phyloP scores from a whole-genome alignment of 768 basidiomycete genomes.

The Termitomyces sp. region DNA sequence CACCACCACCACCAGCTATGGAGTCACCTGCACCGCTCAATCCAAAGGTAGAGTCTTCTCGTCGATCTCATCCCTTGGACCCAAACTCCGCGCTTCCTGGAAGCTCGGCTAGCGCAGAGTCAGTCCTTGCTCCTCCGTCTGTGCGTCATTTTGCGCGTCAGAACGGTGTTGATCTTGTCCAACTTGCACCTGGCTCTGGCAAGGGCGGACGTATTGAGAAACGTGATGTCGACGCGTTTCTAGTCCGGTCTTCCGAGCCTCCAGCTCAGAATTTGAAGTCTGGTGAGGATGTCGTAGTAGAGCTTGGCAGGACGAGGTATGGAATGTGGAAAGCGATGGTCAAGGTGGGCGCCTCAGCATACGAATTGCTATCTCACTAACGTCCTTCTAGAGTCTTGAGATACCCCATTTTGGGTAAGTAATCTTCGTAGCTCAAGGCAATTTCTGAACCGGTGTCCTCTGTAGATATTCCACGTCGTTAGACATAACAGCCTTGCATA shows the following conservation, averaged over 20 bases:
- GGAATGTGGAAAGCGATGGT: conserved; percentile 92
- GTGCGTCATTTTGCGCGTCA: conserved; percentile 73
- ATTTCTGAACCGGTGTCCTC: background rate
- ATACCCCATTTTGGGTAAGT: conserved; percentile 80
- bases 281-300: conserved; percentile 51
- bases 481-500: conserved; percentile 66
- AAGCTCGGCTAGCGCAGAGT: conserved; percentile 17
- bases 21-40: conserved; percentile 1
- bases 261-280: background rate
- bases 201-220: conserved; percentile 72
- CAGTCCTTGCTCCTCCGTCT: conserved; percentile 65
- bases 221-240: conserved; percentile 61
- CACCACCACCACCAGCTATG: conserved; percentile 11
- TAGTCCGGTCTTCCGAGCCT: conserved; percentile 18
- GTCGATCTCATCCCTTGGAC: conserved; percentile 57
- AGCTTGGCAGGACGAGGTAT: conserved; percentile 69
- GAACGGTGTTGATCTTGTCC: conserved; percentile 52
- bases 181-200: conserved; percentile 62
- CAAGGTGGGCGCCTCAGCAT: conserved; percentile 40
- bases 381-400: conserved; percentile 56
- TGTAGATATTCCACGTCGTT: conserved; percentile 66
- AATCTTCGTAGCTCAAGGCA: background rate
- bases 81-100: conserved; percentile 32
- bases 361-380: background rate
- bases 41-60: conserved; percentile 6